These are phyloP conservation scores for Castanea sativa DNA, from an alignment of 306 rosid genomes.

Conservation along the genomic window DNA sequence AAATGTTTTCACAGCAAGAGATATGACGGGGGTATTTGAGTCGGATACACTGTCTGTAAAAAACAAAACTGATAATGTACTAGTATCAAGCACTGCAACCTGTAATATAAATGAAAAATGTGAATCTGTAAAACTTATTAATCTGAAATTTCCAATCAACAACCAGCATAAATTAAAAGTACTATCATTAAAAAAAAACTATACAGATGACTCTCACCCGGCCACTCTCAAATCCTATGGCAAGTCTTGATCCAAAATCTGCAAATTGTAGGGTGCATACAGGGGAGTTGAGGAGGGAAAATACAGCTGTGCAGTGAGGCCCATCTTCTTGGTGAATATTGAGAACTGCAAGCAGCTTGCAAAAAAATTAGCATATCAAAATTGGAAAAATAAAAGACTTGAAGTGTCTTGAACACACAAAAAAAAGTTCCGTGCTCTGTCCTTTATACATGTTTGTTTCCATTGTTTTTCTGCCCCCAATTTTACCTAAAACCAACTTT, in stretches of 20 bases:
- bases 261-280: constrained; percentile 56
- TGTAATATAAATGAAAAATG: constrained; percentile 42
- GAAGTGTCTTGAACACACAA: constrained; percentile 1
- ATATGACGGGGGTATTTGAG: constrained; percentile 52
- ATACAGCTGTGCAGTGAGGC: constrained; percentile 58
- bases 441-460: no score
- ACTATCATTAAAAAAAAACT: constrained; percentile 1
- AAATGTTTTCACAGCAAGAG: constrained; percentile 49
- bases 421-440: background rate
- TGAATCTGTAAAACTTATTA: constrained; percentile 16
- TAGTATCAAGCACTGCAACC: constrained; percentile 79
- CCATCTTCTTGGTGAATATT: constrained; percentile 48
- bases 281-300: constrained; percentile 61
- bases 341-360: constrained; percentile 48
- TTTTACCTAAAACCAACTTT: background rate
- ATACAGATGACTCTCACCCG: constrained; percentile 46
- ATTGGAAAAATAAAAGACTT: constrained; percentile 18
- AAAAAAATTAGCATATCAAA: constrained; percentile 20
- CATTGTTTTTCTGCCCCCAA: no score
- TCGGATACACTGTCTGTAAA: constrained; percentile 48
- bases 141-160: constrained; percentile 19
- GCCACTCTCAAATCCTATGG: constrained; percentile 76
- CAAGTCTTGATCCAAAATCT: constrained; percentile 58
- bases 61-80: constrained; percentile 58
- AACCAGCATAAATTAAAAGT: constrained; percentile 9